Conservation (phyloP, 2,329 filamentous ascomycete species). For the Orbilia oligospora region DNA sequence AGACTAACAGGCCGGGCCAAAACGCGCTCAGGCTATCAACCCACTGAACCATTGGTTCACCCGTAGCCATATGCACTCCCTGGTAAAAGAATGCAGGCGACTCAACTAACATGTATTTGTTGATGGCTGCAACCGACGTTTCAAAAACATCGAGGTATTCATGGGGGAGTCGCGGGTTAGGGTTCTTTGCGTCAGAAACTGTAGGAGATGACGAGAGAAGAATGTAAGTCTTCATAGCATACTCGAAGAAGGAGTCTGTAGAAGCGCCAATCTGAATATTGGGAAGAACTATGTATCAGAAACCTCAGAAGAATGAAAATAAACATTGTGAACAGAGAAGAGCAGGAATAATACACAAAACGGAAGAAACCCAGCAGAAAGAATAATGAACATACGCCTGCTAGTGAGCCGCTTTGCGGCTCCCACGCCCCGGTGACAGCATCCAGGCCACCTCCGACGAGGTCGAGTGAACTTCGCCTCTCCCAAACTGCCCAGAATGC, state of each 20-base stretch:
- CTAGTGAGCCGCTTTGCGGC: conserved; percentile 46
- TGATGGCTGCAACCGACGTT: conserved; percentile 86
- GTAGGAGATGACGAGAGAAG: conserved; percentile 75
- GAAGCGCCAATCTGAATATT: conserved; percentile 82
- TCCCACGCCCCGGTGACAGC: conserved; percentile 93
- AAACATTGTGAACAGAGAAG: neutral
- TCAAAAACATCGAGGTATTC: conserved; percentile 85
- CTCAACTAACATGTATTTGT: conserved; percentile 80
- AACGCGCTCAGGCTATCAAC: conserved; percentile 96
- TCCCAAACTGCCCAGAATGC: conserved; percentile 99
- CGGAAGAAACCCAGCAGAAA: conserved; percentile 47
- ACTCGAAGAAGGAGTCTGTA: conserved; percentile 98
- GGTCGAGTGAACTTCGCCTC: conserved; percentile 83
- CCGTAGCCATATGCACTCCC: conserved; percentile 88
- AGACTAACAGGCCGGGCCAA: conserved; percentile 87
- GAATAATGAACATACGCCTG: conserved; percentile 44
- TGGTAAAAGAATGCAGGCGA: conserved; percentile 87
- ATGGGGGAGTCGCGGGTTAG: conserved; percentile 32
- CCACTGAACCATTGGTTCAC: conserved; percentile 74
- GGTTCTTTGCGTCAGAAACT: conserved; percentile 49
- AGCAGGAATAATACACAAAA: neutral
- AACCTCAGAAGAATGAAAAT: conserved; percentile 37
- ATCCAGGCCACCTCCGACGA: conserved; percentile 93
- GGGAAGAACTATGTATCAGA: conserved; percentile 60
- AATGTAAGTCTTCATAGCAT: conserved; percentile 94